phyloP scores from a whole-genome alignment of 1,284 basidiomycete species.

The Cutaneotrichosporon sp. region DNA sequence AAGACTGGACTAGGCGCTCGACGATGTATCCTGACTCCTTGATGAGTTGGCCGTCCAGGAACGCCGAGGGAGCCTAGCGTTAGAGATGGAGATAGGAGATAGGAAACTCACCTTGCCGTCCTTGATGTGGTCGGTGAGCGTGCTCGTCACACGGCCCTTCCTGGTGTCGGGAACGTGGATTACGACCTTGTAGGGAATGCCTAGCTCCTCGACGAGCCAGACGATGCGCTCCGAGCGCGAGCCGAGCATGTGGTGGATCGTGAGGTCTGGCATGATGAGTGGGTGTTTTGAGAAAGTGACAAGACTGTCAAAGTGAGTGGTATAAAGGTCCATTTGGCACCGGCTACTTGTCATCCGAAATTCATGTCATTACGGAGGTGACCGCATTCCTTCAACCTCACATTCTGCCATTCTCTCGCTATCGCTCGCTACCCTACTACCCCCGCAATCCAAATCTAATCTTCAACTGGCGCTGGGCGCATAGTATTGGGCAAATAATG shows the following conservation, averaged over 20 bases:
- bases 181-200: slow-evolving; percentile 38
- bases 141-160: not conserved
- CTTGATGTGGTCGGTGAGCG: slow-evolving; percentile 6
- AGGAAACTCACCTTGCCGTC: slow-evolving; percentile 2
- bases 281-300: not conserved
- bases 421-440: not conserved
- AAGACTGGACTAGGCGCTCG: slow-evolving; percentile 27
- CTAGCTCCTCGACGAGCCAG: slow-evolving; percentile 35
- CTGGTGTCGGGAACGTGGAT: slow-evolving; percentile 28
- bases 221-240: slow-evolving; percentile 45
- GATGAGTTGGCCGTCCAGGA: slow-evolving; percentile 35
- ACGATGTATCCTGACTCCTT: slow-evolving; percentile 46
- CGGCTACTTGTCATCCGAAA: not conserved
- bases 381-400: not conserved
- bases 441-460: not conserved
- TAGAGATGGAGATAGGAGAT: not conserved
- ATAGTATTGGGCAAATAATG: no score
- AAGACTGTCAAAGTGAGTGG: not conserved
- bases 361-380: not conserved
- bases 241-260: slow-evolving; percentile 44
- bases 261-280: slow-evolving; percentile 36
- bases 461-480: no score
- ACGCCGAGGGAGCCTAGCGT: slow-evolving; percentile 28
- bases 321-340: not conserved
- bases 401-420: not conserved